phyloP scores from a whole-genome alignment of 2,329 filamentous ascomycete genomes.

The Herpotrichia juniperi region DNA sequence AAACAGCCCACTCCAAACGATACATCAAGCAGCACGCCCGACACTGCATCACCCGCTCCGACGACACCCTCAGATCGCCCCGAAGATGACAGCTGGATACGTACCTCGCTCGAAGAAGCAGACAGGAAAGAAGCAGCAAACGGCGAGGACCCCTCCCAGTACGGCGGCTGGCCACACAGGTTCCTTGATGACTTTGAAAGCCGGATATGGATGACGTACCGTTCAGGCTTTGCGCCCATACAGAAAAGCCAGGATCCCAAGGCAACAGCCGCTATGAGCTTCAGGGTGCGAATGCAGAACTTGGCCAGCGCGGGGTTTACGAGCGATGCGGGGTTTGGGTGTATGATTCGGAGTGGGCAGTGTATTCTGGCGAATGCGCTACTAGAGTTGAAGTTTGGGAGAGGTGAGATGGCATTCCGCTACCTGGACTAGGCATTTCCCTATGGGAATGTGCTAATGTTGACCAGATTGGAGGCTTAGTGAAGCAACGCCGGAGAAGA shows the following conservation, averaged over 20 bases:
- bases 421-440: neutral
- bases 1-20: constrained; percentile 27
- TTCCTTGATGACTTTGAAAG: constrained; percentile 96
- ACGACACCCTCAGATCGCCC: constrained; percentile 23
- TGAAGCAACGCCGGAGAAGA: constrained; percentile 50
- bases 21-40: constrained; percentile 11
- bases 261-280: constrained; percentile 73
- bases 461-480: constrained; percentile 75
- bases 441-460: neutral
- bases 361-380: constrained; percentile 89
- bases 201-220: constrained; percentile 94
- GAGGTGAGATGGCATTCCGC: constrained; percentile 66
- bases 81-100: constrained; percentile 61
- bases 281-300: constrained; percentile 82
- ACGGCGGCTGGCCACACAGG: constrained; percentile 75
- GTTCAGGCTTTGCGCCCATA: constrained; percentile 84
- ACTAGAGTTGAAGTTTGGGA: constrained; percentile 72
- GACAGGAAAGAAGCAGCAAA: constrained; percentile 62
- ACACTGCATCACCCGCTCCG: constrained; percentile 25
- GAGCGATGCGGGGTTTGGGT: constrained; percentile 95
- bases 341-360: constrained; percentile 97
- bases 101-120: constrained; percentile 73
- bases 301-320: constrained; percentile 86
- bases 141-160: constrained; percentile 42
- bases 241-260: constrained; percentile 77